Evolutionary conservation across 352 stramenopile genomes (phyloP).

Genomic region (Thalassiosira mediterranea): DNA sequence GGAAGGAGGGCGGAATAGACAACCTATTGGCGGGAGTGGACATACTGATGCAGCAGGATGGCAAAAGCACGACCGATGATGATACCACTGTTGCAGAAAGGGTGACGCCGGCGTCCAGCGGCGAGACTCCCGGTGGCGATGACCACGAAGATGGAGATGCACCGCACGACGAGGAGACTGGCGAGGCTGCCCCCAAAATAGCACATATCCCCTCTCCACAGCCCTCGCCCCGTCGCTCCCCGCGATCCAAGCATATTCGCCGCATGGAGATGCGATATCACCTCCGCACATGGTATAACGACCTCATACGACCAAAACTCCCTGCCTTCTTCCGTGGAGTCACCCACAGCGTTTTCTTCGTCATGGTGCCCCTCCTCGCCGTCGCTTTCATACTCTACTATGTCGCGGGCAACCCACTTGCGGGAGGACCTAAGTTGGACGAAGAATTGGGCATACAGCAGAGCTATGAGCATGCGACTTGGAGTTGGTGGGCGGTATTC

Average conservation of each 20-base stretch:
- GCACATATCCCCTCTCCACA: no score
- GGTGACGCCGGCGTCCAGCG: neutral
- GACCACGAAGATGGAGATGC: slow-evolving; percentile 2
- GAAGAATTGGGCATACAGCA: no score
- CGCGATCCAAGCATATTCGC: no score
- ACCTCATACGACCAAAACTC: slow-evolving; percentile 46
- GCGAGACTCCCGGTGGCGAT: neutral
- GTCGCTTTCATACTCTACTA: slow-evolving; percentile 57
- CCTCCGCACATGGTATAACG: slow-evolving; percentile 41
- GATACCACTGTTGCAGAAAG: slow-evolving; percentile 5
- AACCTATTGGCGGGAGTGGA: slow-evolving; percentile 46
- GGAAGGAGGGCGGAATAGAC: slow-evolving; percentile 22
- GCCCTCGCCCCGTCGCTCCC: no score
- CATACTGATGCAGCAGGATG: slow-evolving; percentile 21
- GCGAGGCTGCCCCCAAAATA: slow-evolving; percentile 1
- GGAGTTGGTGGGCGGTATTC: slow-evolving; percentile 59
- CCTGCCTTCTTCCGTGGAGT: slow-evolving; percentile 29
- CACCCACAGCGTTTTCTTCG: slow-evolving; percentile 30
- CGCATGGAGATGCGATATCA: slow-evolving; percentile 20
- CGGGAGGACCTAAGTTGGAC: no score
- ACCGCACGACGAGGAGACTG: slow-evolving; percentile 48
- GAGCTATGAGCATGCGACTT: slow-evolving; percentile 16
- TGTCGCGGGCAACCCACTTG: slow-evolving; percentile 44
- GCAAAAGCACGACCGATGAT: slow-evolving; percentile 1
- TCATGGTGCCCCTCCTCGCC: slow-evolving; percentile 44